Conservation (phyloP, 177 flowering plant species). For the Vitis hybrid region DNA sequence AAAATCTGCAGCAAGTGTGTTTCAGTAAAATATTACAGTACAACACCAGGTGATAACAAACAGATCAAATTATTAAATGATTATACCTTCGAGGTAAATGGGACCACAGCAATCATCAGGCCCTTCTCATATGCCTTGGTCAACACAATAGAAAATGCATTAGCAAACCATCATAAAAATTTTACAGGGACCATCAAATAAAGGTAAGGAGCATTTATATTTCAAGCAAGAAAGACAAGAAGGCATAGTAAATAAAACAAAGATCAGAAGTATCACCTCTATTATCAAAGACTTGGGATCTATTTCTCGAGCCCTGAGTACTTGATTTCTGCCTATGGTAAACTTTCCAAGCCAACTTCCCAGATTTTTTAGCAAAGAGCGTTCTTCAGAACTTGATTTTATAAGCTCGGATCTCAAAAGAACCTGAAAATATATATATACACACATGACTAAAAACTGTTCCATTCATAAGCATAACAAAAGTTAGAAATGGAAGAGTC, state of each 20-base stretch:
- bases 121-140: conserved; percentile 96
- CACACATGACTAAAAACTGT: not conserved
- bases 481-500: not conserved
- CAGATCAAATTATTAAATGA: not conserved
- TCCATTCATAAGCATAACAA: not conserved
- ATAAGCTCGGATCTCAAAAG: conserved; percentile 92
- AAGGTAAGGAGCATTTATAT: not conserved
- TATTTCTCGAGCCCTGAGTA: conserved; percentile 83
- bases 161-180: not conserved
- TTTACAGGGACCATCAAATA: not conserved
- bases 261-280: conserved; percentile 48
- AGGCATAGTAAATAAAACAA: no score
- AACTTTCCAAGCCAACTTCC: conserved; percentile 99
- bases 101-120: conserved; percentile 94
- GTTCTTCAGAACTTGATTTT: conserved; percentile 97
- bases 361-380: conserved; percentile 90
- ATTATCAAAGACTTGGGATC: conserved; percentile 88
- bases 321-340: conserved; percentile 92
- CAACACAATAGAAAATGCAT: conserved; percentile 3
- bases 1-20: conserved; percentile 55
- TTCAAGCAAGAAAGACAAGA: not conserved
- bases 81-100: conserved; percentile 94
- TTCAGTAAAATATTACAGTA: not conserved
- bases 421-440: conserved; percentile 48
- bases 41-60: not conserved